A percentile compares a stretch with the other conserved stretches of the same genome.
Conservation (phyloP, 1,139 yeast species). For the Hyphopichia buzzinii region DNA sequence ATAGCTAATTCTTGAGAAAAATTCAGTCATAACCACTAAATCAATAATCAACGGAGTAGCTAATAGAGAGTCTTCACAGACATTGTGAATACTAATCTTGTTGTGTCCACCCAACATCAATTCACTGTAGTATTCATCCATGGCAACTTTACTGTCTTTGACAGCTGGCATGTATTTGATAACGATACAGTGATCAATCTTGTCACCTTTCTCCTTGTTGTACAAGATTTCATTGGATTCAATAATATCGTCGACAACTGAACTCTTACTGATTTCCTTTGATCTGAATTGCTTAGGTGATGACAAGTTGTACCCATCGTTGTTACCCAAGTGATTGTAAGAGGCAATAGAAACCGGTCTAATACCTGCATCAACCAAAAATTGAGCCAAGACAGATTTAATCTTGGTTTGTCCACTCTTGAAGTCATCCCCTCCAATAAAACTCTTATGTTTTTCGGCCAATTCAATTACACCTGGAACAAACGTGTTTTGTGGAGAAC, state of each 20-base stretch:
- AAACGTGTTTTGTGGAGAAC: conserved; percentile 96
- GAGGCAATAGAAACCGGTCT: conserved; percentile 93
- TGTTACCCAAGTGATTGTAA: conserved; percentile 94
- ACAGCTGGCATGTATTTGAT: conserved; percentile 93
- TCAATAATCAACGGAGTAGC: conserved; percentile 95
- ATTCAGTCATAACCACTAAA: conserved; percentile 85
- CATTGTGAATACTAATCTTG: conserved; percentile 89
- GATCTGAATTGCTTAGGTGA: conserved; percentile 94
- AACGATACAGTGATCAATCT: conserved; percentile 91
- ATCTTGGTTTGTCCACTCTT: conserved; percentile 96
- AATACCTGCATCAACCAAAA: conserved; percentile 95
- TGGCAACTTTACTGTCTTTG: conserved; percentile 95
- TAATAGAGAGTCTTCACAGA: conserved; percentile 91
- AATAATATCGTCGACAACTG: conserved; percentile 93
- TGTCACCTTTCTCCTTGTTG: conserved; percentile 75
- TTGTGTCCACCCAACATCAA: conserved; percentile 97
- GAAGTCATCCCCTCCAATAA: conserved; percentile 97
- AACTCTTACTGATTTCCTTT: conserved; percentile 89
- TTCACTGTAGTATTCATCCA: conserved; percentile 97
- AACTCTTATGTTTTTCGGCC: conserved; percentile 73
- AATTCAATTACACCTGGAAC: conserved; percentile 92
- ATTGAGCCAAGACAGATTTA: conserved; percentile 93
- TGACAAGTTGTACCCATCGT: conserved; percentile 89
- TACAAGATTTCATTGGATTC: conserved; percentile 84
- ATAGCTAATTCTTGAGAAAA: conserved; percentile 82